phyloP scores from a whole-genome alignment of 805 yeast species.

The Yarrowia alimentaria region DNA sequence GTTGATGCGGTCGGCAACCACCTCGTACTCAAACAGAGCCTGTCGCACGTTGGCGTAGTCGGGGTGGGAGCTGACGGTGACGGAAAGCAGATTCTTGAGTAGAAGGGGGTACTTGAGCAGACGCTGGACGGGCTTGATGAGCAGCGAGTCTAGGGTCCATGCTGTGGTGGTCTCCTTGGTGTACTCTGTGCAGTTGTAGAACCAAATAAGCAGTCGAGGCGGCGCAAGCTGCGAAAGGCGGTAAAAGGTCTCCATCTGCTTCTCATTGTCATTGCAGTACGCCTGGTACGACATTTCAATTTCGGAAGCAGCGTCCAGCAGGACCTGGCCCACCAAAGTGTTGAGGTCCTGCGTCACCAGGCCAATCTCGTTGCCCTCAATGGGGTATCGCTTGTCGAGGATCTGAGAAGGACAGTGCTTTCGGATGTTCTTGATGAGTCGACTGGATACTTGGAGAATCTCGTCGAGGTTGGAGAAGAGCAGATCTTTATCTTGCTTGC shows the following conservation, averaged over 20 bases:
- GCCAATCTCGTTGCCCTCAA: constrained; percentile 29
- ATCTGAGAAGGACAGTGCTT: constrained; percentile 37
- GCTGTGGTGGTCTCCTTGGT: constrained; percentile 39
- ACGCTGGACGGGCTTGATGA: constrained; percentile 49
- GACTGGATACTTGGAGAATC: constrained; percentile 37
- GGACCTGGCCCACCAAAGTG: constrained; percentile 38
- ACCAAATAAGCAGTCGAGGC: constrained; percentile 39
- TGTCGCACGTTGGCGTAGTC: constrained; percentile 44
- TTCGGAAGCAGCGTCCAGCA: constrained; percentile 36
- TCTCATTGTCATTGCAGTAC: constrained; percentile 39
- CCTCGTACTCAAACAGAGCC: constrained; percentile 32
- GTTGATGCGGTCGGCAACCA: constrained; percentile 34
- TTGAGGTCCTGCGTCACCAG: constrained; percentile 32
- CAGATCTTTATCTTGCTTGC: constrained; percentile 34
- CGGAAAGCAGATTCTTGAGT: constrained; percentile 38
- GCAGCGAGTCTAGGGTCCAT: constrained; percentile 45
- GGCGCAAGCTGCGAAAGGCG: constrained; percentile 34
- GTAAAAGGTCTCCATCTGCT: constrained; percentile 37
- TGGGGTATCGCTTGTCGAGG: constrained; percentile 33
- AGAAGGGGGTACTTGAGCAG: constrained; percentile 46
- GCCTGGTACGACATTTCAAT: constrained; percentile 40
- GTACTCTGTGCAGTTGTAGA: constrained; percentile 37
- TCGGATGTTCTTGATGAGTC: constrained; percentile 37
- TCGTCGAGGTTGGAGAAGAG: constrained; percentile 41
- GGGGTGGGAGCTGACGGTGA: constrained; percentile 43